These are phyloP conservation scores for Carex myosuroides DNA, from an alignment of 176 grass and related monocot species.

Conservation along the genomic window DNA sequence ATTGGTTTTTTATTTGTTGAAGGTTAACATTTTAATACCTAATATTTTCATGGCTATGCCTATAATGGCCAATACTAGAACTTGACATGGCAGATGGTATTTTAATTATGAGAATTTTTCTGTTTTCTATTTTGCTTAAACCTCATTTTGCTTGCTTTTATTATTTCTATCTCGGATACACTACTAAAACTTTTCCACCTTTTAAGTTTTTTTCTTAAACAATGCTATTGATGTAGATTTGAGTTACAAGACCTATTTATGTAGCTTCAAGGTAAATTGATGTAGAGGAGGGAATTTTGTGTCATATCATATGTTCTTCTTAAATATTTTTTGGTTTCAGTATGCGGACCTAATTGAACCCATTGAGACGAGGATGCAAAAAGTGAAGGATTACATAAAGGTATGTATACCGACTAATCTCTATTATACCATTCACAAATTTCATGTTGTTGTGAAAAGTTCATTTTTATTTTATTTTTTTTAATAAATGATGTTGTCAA, in stretches of 20 bases:
- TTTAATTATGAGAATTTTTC: background rate
- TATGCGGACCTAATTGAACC: slow-evolving; percentile 78
- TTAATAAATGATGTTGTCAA: background rate
- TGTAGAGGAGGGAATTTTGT: background rate
- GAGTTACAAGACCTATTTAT: background rate
- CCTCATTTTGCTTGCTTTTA: background rate
- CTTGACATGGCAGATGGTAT: background rate
- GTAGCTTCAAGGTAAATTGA: background rate
- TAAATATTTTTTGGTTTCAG: slow-evolving; percentile 28
- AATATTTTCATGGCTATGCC: no score
- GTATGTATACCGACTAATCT: slow-evolving; percentile 19
- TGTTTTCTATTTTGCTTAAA: background rate
- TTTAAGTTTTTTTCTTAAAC: background rate
- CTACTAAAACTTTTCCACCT: background rate
- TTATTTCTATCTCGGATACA: background rate
- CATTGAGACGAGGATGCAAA: slow-evolving; percentile 69
- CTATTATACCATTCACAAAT: background rate
- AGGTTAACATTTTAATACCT: background rate
- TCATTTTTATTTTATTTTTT: background rate
- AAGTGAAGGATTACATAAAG: slow-evolving; percentile 79
- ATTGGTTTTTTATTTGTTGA: background rate
- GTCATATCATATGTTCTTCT: background rate
- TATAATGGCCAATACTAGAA: background rate
- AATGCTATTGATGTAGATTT: background rate
- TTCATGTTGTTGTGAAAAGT: background rate